A percentile compares a stretch with the other conserved stretches of the same genome.
Conservation (phyloP, 495 filamentous ascomycete species). For the Daldinia childiae region DNA sequence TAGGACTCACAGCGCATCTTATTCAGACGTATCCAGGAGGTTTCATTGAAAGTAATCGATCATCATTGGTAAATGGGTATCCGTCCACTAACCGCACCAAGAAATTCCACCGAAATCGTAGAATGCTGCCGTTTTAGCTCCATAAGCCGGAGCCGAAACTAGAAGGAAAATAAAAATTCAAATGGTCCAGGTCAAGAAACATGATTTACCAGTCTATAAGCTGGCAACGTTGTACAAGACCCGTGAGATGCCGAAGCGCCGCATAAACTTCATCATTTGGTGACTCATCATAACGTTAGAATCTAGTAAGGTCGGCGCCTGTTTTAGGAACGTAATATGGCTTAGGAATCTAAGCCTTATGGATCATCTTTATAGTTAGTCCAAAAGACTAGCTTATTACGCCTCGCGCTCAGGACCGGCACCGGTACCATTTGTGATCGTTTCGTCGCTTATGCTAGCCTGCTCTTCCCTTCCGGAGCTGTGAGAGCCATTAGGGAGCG, state of each 20-base stretch:
- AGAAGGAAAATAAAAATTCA: slow-evolving; percentile 13
- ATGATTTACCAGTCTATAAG: slow-evolving; percentile 4
- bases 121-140: background rate
- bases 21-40: slow-evolving; percentile 36
- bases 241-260: slow-evolving; percentile 9
- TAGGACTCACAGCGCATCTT: slow-evolving; percentile 22
- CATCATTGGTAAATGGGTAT: slow-evolving; percentile 4
- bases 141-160: background rate
- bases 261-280: background rate
- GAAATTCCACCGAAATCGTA: slow-evolving; percentile 12
- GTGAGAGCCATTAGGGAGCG: slow-evolving; percentile 28
- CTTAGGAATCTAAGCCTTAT: background rate
- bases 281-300: slow-evolving; percentile 8
- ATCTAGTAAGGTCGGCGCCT: slow-evolving; percentile 6
- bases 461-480: slow-evolving; percentile 1
- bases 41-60: slow-evolving; percentile 8
- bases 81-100: slow-evolving; percentile 30
- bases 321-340: slow-evolving; percentile 1
- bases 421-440: slow-evolving; percentile 30
- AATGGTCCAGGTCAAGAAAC: background rate
- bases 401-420: slow-evolving; percentile 10
- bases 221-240: background rate
- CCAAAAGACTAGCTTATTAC: slow-evolving; percentile 12
- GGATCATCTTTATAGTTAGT: background rate
- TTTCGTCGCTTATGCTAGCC: background rate